These are phyloP conservation scores for Aspergillus floridensis DNA, from an alignment of 2,329 filamentous ascomycete species.

Conservation along the genomic window DNA sequence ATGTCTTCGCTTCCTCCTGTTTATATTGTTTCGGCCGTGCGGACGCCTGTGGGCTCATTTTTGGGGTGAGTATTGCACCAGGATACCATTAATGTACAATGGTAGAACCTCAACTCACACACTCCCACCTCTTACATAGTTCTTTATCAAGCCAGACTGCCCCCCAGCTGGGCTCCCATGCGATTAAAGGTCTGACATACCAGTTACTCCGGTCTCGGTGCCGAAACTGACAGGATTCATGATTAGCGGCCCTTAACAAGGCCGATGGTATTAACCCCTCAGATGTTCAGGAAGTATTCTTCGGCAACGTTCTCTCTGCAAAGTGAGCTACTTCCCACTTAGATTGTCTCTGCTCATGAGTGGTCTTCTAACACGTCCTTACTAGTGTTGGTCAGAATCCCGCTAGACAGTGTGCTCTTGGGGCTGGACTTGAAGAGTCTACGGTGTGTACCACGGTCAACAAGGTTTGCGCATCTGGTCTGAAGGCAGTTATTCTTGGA, in stretches of 20 bases:
- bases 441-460: constrained; percentile 91
- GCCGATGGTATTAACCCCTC: constrained; percentile 82
- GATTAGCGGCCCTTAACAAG: constrained; percentile 71
- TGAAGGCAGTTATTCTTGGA: constrained; percentile 92
- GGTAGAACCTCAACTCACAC: neutral
- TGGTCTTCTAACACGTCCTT: constrained; percentile 15
- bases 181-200: constrained; percentile 74
- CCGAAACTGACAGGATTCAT: constrained; percentile 12
- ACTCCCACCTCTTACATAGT: constrained; percentile 47
- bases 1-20: constrained; percentile 84
- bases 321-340: constrained; percentile 59
- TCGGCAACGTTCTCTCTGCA: constrained; percentile 95
- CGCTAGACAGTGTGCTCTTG: constrained; percentile 87
- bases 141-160: constrained; percentile 85
- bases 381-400: constrained; percentile 89
- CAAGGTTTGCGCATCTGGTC: constrained; percentile 95
- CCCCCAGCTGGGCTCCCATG: constrained; percentile 80
- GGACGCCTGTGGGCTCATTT: constrained; percentile 92
- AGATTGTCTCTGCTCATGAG: neutral
- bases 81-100: neutral
- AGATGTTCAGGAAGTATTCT: constrained; percentile 93
- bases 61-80: constrained; percentile 68
- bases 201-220: neutral
- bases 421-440: constrained; percentile 76
- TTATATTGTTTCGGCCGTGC: constrained; percentile 89